Conservation (phyloP, 1,284 basidiomycete species). For the Cryptococcus amylolentus region DNA sequence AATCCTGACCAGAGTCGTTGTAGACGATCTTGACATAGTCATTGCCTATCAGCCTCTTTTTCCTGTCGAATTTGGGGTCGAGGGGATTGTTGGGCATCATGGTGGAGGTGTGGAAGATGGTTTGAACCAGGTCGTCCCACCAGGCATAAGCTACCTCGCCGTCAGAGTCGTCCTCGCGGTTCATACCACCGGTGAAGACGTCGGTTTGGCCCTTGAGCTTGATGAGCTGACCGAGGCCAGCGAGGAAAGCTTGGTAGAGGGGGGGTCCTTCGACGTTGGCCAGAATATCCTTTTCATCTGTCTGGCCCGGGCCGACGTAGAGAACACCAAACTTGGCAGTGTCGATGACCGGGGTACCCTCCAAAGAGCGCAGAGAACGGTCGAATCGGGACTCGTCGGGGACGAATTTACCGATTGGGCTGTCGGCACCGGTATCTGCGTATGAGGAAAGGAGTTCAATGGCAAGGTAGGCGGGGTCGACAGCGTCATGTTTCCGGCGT, state of each 20-base stretch:
- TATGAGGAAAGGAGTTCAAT: constrained; percentile 78
- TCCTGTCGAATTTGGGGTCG: constrained; percentile 69
- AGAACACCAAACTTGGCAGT: constrained; percentile 95
- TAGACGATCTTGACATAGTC: constrained; percentile 93
- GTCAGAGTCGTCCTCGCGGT: constrained; percentile 80
- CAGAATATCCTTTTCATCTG: constrained; percentile 78
- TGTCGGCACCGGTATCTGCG: constrained; percentile 54
- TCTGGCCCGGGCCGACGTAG: constrained; percentile 92
- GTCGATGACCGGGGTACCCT: constrained; percentile 90
- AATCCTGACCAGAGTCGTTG: constrained; percentile 88
- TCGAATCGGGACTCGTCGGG: constrained; percentile 56
- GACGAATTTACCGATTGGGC: constrained; percentile 48
- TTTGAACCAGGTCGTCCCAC: constrained; percentile 97
- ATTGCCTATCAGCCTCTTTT: constrained; percentile 92
- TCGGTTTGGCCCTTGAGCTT: constrained; percentile 86
- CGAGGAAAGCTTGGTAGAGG: constrained; percentile 87
- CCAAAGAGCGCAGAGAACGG: constrained; percentile 68
- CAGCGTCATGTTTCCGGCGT: constrained; percentile 72
- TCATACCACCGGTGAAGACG: constrained; percentile 90
- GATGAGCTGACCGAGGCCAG: constrained; percentile 83
- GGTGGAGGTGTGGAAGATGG: constrained; percentile 93
- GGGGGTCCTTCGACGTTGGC: constrained; percentile 89
- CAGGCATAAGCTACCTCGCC: constrained; percentile 86
- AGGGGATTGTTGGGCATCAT: constrained; percentile 83
- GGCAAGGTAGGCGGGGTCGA: constrained; percentile 84